Evolutionary conservation across 1,284 basidiomycete species (phyloP).

Genomic region (Puccinia polysora): DNA sequence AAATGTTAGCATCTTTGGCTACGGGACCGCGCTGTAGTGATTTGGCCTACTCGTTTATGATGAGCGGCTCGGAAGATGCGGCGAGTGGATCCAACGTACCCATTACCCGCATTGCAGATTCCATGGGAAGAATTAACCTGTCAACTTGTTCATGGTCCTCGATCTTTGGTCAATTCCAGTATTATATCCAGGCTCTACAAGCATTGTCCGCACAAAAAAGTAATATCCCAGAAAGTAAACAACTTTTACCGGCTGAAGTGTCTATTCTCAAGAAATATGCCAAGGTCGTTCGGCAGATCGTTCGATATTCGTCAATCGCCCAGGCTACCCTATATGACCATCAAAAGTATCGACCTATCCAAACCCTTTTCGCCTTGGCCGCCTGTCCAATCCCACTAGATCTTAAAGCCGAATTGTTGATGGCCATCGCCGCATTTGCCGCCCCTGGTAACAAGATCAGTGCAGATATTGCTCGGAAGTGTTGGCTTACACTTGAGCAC

Average conservation of each 20-base stretch:
- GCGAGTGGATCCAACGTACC: conserved; percentile 9
- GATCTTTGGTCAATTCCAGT: conserved; percentile 40
- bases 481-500: conserved; percentile 42
- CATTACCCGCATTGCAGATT: conserved; percentile 30
- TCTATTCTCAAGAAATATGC: conserved; percentile 36
- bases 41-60: conserved; percentile 74
- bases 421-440: conserved; percentile 73
- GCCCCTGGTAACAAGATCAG: conserved; percentile 64
- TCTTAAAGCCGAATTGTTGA: conserved; percentile 79
- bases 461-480: conserved; percentile 65
- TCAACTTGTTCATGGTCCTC: conserved; percentile 42
- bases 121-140: conserved; percentile 31
- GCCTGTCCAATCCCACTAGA: conserved; percentile 80
- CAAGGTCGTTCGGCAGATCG: conserved; percentile 72
- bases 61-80: conserved; percentile 45
- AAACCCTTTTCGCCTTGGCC: conserved; percentile 70
- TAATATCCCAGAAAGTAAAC: conserved; percentile 12
- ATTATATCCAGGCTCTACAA: conserved; percentile 37
- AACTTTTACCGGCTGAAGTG: conserved; percentile 26
- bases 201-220: conserved; percentile 29
- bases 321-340: conserved; percentile 73
- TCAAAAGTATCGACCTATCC: conserved; percentile 65
- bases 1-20: conserved; percentile 79
- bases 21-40: conserved; percentile 78
- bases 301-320: conserved; percentile 70